phyloP scores from a whole-genome alignment of 2,329 filamentous ascomycete genomes.

The Clathrospora elynae region DNA sequence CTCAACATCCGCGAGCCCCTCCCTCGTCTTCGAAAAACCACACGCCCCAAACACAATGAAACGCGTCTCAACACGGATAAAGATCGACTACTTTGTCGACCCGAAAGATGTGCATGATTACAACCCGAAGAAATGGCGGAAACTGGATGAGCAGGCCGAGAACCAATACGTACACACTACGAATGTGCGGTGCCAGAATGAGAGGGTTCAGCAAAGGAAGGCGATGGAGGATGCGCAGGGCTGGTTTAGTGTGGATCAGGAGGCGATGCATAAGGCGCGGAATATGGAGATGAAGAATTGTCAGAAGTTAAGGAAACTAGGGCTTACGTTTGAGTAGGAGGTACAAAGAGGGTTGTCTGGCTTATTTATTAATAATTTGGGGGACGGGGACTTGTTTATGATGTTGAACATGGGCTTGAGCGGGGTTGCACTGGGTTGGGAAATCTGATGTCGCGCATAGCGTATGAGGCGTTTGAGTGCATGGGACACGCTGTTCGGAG shows the following conservation, averaged over 20 bases:
- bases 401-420: neutral
- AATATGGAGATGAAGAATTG: slow-evolving; percentile 66
- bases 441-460: neutral
- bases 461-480: neutral
- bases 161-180: slow-evolving; percentile 70
- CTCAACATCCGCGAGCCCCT: slow-evolving; percentile 62
- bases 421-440: too few species aligned
- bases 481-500: neutral
- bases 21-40: slow-evolving; percentile 75
- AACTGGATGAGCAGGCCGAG: slow-evolving; percentile 80
- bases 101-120: slow-evolving; percentile 76
- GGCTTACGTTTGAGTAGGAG: too few species aligned
- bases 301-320: slow-evolving; percentile 59
- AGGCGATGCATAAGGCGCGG: slow-evolving; percentile 75
- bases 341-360: neutral
- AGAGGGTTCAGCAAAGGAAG: slow-evolving; percentile 68
- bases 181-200: slow-evolving; percentile 73
- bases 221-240: slow-evolving; percentile 79
- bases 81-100: slow-evolving; percentile 84
- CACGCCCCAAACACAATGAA: slow-evolving; percentile 73
- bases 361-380: too few species aligned
- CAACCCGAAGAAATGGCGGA: slow-evolving; percentile 68
- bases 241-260: slow-evolving; percentile 82
- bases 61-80: slow-evolving; percentile 71
- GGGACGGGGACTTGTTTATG: too few species aligned